A percentile compares a stretch with the other conserved stretches of the same genome.
Conservation (phyloP, 1,284 basidiomycete genomes). For the Ceratobasidium sp. region DNA sequence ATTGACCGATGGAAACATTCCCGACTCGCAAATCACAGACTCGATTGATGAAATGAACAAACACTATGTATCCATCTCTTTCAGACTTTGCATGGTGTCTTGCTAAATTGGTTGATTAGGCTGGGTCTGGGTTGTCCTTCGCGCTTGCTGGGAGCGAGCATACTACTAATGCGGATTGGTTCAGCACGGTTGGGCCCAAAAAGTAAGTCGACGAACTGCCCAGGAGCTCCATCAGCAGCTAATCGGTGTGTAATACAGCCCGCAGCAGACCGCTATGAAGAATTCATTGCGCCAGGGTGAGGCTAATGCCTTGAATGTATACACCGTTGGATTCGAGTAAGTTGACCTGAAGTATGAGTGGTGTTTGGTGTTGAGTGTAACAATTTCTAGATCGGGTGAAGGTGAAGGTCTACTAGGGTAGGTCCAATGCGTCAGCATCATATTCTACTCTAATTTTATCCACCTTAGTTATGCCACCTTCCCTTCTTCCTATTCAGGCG, state of each 20-base stretch:
- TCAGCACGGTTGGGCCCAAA: conserved; percentile 2
- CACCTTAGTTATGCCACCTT: conserved; percentile 50
- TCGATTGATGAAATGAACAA: conserved; percentile 64
- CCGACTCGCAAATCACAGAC: conserved; percentile 57
- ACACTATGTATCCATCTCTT: conserved; percentile 55
- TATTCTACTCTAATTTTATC: conserved; percentile 30
- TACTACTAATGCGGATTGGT: conserved; percentile 57
- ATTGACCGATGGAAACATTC: conserved; percentile 60
- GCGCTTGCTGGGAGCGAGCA: conserved; percentile 59
- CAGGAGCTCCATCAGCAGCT: neutral
- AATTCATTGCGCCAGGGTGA: conserved; percentile 39
- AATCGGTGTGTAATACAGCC: conserved; percentile 17
- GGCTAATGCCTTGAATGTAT: conserved; percentile 61
- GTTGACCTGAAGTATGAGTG: neutral
- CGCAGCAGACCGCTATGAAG: conserved; percentile 65
- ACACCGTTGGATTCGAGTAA: conserved; percentile 50
- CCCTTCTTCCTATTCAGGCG: conserved; percentile 20
- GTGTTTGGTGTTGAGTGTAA: conserved; percentile 10
- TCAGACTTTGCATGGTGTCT: neutral
- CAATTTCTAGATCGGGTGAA: neutral
- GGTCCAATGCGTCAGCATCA: neutral
- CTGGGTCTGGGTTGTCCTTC: conserved; percentile 59
- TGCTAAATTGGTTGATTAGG: neutral
- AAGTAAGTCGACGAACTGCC: neutral
- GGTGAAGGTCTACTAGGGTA: neutral